These are phyloP conservation scores for Orbilia javanica DNA, from an alignment of 2,329 filamentous ascomycete species.

Conservation along the genomic window DNA sequence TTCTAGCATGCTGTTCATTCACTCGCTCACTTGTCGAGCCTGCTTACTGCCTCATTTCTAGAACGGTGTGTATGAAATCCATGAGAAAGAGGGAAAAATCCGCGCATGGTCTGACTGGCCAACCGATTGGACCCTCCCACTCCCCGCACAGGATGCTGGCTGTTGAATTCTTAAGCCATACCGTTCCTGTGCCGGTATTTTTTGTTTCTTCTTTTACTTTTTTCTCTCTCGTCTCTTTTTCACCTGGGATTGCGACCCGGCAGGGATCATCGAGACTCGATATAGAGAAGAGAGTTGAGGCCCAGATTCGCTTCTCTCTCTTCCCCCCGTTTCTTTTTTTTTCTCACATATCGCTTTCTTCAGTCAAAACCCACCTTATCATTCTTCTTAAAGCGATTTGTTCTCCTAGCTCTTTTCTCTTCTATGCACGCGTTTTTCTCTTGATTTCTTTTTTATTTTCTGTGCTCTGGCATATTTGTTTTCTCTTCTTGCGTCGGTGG, in stretches of 20 bases:
- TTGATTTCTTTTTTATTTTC: conserved; percentile 3
- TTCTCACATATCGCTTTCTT: conserved; percentile 5
- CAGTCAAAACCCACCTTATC: background rate
- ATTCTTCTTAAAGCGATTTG: background rate
- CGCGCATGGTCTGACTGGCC: background rate
- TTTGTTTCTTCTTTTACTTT: conserved; percentile 1
- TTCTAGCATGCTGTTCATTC: background rate
- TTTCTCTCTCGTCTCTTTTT: conserved; percentile 11
- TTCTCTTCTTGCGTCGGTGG: conserved; percentile 11
- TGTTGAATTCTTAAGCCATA: conserved; percentile 6
- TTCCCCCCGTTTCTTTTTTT: background rate
- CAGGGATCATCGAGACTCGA: too few species aligned
- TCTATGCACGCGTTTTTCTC: background rate
- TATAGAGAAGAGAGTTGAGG: background rate
- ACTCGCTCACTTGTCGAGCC: background rate
- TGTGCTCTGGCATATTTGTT: conserved; percentile 2
- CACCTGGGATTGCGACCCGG: too few species aligned
- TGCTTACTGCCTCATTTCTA: background rate
- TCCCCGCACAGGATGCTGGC: background rate
- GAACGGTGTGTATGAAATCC: background rate
- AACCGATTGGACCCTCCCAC: background rate
- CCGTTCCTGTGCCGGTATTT: conserved; percentile 15
- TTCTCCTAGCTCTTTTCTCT: conserved; percentile 2
- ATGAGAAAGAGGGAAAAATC: background rate
- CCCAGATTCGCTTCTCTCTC: conserved; percentile 15